Evolutionary conservation across 2,329 filamentous ascomycete species (phyloP), one percentile per base, ranked within the genome.

Genomic region (Botryotinia globosa): DNA sequence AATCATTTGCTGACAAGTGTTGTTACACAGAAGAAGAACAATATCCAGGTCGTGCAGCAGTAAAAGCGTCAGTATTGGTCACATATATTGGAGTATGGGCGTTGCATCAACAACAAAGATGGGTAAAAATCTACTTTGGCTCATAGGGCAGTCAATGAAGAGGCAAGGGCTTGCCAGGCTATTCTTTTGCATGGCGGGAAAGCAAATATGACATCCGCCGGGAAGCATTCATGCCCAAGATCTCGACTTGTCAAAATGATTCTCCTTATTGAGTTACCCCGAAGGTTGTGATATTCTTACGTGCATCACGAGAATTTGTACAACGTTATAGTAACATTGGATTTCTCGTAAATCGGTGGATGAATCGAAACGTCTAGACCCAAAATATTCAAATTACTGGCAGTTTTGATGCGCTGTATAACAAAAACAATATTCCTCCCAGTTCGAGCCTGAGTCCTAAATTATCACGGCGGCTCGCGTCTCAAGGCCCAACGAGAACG

Each of bases 41-140:
- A 95, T 80, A 88, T 96, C 69, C 92, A 95, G 81, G 91, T 95
- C 76, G 92, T 96, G 75, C 92, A 94, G 84, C 91, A 92, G 83
- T 91, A 82, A 86, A 64, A 64, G 62, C 20, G 75, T 61, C 73
- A 69, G 70, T 42, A 72, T 69, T 75, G 76, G 39, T 51, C 56
- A 69, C 65, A 48, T 58, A 65, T 69, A 69, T 37, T 73, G 56
- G 69, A 73, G 65, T 62, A 75, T 73, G 61, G 73, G 73, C 75
- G 74, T 78, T 76, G 77, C 73, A 76, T 79, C 76, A 77, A 74
- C 58, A 69, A 54, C 71, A 73, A 71, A 73, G 64, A 74, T 71
- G 74, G 48, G 56, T 61, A 74, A 71, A 56, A 75, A 65, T 63
- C 68, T 66, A 72, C 67, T 74, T 67, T 75, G 72, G 73, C 66